Evolutionary conservation across 2,329 filamentous ascomycete genomes (phyloP).

Genomic region (Nigrospora sphaerica): DNA sequence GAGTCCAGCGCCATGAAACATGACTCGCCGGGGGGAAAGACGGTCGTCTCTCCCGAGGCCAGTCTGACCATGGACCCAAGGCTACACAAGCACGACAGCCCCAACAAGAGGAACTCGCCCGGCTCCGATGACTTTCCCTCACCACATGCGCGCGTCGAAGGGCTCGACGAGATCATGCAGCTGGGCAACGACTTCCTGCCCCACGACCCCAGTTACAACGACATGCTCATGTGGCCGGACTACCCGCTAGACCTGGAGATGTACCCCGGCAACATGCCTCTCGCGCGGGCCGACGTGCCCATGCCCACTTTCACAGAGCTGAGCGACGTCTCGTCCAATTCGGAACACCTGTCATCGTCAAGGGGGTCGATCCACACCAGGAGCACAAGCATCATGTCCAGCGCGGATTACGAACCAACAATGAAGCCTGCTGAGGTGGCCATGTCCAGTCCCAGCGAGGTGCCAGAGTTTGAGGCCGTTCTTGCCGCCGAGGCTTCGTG

Average conservation of each 20-base stretch:
- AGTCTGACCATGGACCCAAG: conserved; percentile 22
- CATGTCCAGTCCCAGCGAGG: conserved; percentile 18
- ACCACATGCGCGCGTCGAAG: conserved; percentile 26
- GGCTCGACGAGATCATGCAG: conserved; percentile 35
- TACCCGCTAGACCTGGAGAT: conserved; percentile 36
- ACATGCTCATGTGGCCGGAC: conserved; percentile 35
- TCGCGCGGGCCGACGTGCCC: conserved; percentile 25
- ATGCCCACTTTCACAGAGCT: conserved; percentile 30
- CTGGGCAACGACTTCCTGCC: conserved; percentile 26
- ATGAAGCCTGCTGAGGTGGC: conserved; percentile 23
- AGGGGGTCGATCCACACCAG: conserved; percentile 37
- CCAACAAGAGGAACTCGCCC: conserved; percentile 21
- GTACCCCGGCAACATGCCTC: conserved; percentile 24
- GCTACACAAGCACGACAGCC: conserved; percentile 18
- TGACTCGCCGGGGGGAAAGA: conserved; percentile 13
- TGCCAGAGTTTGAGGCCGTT: conserved; percentile 38
- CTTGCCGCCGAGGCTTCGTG: conserved; percentile 41
- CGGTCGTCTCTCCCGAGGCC: conserved; percentile 20
- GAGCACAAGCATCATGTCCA: conserved; percentile 39
- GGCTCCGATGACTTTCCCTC: conserved; percentile 28
- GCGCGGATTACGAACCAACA: conserved; percentile 25
- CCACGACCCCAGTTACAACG: conserved; percentile 31
- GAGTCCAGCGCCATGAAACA: conserved; percentile 18
- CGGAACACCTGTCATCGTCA: conserved; percentile 36
- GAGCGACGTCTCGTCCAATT: conserved; percentile 32